phyloP scores from a whole-genome alignment of 345 rosid species.

The Garcia nutans region DNA sequence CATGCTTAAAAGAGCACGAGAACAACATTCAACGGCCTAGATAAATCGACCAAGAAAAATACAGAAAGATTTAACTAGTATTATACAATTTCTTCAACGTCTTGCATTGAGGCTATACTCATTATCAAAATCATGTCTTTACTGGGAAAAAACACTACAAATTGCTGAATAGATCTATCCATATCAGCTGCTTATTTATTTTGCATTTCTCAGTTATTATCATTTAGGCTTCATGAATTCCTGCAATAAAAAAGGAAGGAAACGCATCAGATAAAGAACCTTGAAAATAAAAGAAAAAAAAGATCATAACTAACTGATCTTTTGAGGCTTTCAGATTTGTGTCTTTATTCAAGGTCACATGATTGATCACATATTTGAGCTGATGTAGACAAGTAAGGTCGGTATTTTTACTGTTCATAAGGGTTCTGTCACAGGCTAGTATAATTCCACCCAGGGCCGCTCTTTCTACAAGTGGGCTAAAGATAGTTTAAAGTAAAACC shows the following conservation, averaged over 20 bases:
- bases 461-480: background rate
- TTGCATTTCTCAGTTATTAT: slow-evolving; percentile 14
- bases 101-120: slow-evolving; percentile 1
- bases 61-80: background rate
- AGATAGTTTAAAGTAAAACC: background rate
- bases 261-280: background rate
- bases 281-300: too few relatives aligned
- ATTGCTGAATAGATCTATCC: slow-evolving; percentile 10
- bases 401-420: background rate
- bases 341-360: background rate
- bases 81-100: background rate
- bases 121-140: background rate
- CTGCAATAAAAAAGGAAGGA: slow-evolving; percentile 25
- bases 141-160: slow-evolving; percentile 9
- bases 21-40: background rate
- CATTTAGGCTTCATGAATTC: slow-evolving; percentile 23
- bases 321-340: background rate
- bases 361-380: background rate
- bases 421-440: background rate
- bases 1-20: slow-evolving; percentile 2
- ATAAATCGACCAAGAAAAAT: background rate
- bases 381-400: background rate
- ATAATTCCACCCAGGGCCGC: background rate
- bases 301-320: background rate
- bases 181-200: slow-evolving; percentile 27